A percentile compares a stretch with the other conserved stretches of the same genome.
These are phyloP conservation scores for Pythium folliculosum DNA, from an alignment of 352 stramenopile genomes.

Conservation along the genomic window DNA sequence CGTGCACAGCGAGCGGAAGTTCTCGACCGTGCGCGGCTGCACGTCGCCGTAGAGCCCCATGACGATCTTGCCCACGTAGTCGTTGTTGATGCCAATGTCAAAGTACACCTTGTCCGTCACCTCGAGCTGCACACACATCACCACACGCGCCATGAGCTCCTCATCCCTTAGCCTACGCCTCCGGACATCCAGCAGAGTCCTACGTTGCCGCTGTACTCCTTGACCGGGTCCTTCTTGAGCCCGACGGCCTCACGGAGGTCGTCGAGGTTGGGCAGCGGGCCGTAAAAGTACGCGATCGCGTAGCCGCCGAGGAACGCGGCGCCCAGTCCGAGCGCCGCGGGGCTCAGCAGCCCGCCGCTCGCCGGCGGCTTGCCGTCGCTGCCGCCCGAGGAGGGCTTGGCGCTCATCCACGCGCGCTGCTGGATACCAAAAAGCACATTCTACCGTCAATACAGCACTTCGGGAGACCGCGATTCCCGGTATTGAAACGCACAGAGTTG, in stretches of 20 bases:
- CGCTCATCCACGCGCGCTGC: conserved; percentile 29
- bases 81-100: conserved; percentile 93
- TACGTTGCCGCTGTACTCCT: conserved; percentile 52
- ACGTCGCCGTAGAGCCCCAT: conserved; percentile 98
- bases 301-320: conserved; percentile 66
- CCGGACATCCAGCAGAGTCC: neutral
- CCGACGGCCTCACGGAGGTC: conserved; percentile 46
- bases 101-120: conserved; percentile 97
- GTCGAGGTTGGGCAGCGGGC: conserved; percentile 61
- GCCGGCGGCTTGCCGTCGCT: neutral
- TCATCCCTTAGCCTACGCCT: neutral
- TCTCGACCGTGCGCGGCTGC: conserved; percentile 96
- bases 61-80: conserved; percentile 88
- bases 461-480: too few species aligned
- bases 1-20: conserved; percentile 98
- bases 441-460: too few species aligned
- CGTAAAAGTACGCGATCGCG: conserved; percentile 70
- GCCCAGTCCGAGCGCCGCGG: conserved; percentile 45
- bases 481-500: neutral
- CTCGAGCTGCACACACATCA: conserved; percentile 16
- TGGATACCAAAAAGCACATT: neutral
- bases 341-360: conserved; percentile 33
- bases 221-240: conserved; percentile 29
- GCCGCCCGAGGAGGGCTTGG: neutral
- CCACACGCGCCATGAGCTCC: neutral